Evolutionary conservation across 176 grass and related monocot species (phyloP).

Genomic region (Melocanna baccifera): DNA sequence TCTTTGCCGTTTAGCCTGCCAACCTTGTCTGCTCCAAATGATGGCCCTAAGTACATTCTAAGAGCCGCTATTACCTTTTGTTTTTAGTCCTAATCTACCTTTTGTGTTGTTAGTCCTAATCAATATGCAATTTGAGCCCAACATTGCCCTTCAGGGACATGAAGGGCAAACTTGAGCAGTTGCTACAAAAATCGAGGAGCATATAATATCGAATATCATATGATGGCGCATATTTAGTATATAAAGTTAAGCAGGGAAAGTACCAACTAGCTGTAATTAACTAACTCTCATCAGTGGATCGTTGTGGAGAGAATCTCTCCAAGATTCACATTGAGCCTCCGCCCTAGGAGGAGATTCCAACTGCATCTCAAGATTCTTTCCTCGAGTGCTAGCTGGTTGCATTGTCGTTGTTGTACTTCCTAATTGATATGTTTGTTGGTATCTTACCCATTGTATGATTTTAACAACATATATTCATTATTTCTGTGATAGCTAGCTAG

Average conservation of each 20-base stretch:
- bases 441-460: background rate
- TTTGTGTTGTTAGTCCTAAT: conserved; percentile 9
- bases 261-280: conserved; percentile 2
- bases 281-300: background rate
- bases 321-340: conserved; percentile 24
- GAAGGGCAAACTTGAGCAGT: background rate
- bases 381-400: background rate
- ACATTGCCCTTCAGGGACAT: background rate
- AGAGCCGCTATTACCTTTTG: background rate
- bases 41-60: background rate
- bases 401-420: background rate
- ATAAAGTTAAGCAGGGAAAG: background rate
- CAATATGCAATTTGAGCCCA: background rate
- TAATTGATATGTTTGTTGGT: background rate
- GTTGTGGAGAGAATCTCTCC: background rate
- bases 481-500: background rate
- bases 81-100: conserved; percentile 13
- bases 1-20: background rate
- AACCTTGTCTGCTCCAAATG: background rate
- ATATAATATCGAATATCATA: background rate
- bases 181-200: background rate
- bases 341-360: conserved; percentile 13
- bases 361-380: conserved; percentile 10
- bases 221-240: background rate
- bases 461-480: background rate